Evolutionary conservation across 148 eudicot species (phyloP).

Genomic region (Camellia granthamiana): DNA sequence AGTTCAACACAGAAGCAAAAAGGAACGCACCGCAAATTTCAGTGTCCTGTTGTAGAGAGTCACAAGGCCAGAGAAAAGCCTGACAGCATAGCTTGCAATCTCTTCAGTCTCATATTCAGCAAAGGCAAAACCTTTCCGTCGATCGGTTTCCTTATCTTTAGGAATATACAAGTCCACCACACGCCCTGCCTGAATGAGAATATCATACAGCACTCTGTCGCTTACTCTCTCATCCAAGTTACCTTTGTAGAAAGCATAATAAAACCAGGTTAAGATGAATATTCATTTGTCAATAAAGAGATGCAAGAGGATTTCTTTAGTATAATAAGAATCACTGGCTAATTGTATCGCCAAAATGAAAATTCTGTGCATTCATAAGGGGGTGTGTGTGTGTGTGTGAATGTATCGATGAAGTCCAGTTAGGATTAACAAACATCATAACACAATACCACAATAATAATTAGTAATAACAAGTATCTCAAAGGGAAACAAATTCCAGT

Average conservation of each 20-base stretch:
- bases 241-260: slow-evolving; percentile 37
- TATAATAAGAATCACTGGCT: background rate
- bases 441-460: too few relatives aligned
- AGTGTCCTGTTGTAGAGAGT: slow-evolving; percentile 77
- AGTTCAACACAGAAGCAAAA: background rate
- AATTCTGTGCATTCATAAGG: background rate
- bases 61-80: slow-evolving; percentile 86
- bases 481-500: background rate
- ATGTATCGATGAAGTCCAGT: too few relatives aligned
- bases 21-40: slow-evolving; percentile 66
- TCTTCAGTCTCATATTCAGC: slow-evolving; percentile 88
- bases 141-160: slow-evolving; percentile 84
- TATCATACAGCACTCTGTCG: slow-evolving; percentile 90
- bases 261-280: background rate
- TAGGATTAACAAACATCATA: too few relatives aligned
- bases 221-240: slow-evolving; percentile 85
- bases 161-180: slow-evolving; percentile 83
- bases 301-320: background rate
- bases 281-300: background rate
- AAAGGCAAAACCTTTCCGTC: slow-evolving; percentile 84
- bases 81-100: slow-evolving; percentile 87
- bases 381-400: too few relatives aligned
- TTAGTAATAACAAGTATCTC: background rate
- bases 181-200: slow-evolving; percentile 92
- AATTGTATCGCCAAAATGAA: background rate